phyloP scores from a whole-genome alignment of 2,329 filamentous ascomycete genomes.

The Pseudocercospora vitis region DNA sequence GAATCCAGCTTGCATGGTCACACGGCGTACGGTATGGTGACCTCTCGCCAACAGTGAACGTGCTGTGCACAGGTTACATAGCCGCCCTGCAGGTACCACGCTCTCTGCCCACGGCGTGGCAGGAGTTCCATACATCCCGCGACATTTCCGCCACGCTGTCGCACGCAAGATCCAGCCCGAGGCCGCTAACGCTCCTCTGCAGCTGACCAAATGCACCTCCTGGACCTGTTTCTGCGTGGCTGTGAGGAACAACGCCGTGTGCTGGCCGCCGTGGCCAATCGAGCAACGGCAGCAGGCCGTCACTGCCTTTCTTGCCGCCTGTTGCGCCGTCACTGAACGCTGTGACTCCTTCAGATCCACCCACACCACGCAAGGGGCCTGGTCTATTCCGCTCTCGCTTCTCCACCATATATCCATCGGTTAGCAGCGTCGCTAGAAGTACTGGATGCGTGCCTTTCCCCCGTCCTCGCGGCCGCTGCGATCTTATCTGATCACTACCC shows the following conservation, averaged over 20 bases:
- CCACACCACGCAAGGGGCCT: not conserved
- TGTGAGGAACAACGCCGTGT: too few species aligned
- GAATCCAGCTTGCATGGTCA: not conserved
- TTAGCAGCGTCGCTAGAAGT: slow-evolving; percentile 9
- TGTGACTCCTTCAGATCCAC: slow-evolving; percentile 1
- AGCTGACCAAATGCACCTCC: slow-evolving; percentile 2
- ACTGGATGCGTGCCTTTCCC: slow-evolving; percentile 11
- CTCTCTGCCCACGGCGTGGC: too few species aligned
- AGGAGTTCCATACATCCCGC: not conserved
- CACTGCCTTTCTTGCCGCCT: slow-evolving; percentile 4
- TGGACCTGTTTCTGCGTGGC: slow-evolving; percentile 3
- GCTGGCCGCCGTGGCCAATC: slow-evolving; percentile 3
- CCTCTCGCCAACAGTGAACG: not conserved
- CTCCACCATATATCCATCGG: slow-evolving; percentile 6
- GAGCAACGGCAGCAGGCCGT: not conserved
- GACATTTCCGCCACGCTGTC: not conserved
- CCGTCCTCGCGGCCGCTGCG: slow-evolving; percentile 1
- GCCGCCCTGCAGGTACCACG: slow-evolving; percentile 1
- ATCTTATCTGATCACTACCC: slow-evolving; percentile 13
- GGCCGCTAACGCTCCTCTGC: not conserved
- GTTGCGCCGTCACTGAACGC: not conserved
- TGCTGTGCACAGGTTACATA: too few species aligned
- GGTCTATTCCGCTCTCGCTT: not conserved
- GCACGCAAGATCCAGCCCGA: not conserved
- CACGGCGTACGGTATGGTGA: not conserved